Percentiles rank a stretch among this genome's conserved stretches.
These are phyloP conservation scores for Amanita thiersii DNA, from an alignment of 768 basidiomycete species.

Conservation along the genomic window DNA sequence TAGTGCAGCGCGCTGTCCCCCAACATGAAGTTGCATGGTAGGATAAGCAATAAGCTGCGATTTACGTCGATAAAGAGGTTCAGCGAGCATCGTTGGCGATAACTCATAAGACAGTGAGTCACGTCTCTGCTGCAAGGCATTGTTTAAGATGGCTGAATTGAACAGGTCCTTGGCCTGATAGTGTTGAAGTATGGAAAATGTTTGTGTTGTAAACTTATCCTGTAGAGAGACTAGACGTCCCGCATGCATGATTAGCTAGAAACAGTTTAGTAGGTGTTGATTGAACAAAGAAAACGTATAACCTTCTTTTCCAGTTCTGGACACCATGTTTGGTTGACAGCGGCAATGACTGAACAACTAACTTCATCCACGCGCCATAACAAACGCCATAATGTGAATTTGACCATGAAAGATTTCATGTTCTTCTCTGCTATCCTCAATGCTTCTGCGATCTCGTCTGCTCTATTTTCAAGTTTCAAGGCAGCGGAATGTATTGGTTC, in stretches of 20 bases:
- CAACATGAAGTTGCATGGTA: conserved; percentile 51
- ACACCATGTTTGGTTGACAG: conserved; percentile 34
- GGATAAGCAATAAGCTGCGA: conserved; percentile 46
- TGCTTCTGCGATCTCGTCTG: conserved; percentile 26
- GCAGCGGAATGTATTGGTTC: not conserved
- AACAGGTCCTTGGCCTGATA: conserved; percentile 25
- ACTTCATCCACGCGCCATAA: conserved; percentile 40
- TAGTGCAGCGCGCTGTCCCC: conserved; percentile 51
- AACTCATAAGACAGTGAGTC: conserved; percentile 38
- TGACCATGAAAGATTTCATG: conserved; percentile 30
- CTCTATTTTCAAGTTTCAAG: conserved; percentile 6
- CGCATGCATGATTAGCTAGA: conserved; percentile 58
- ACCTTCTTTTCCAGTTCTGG: conserved; percentile 45
- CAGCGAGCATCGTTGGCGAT: conserved; percentile 34
- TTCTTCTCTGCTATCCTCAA: conserved; percentile 27
- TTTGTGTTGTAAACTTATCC: conserved; percentile 21
- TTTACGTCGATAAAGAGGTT: conserved; percentile 43
- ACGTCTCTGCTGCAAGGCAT: conserved; percentile 46
- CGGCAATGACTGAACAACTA: conserved; percentile 24
- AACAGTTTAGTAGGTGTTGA: not conserved
- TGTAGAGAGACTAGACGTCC: conserved; percentile 49
- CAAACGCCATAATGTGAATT: conserved; percentile 39
- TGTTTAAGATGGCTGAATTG: conserved; percentile 49
- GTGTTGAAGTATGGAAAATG: conserved; percentile 3
- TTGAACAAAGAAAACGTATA: not conserved